Base-by-base conservation (phyloP, 2,329 filamentous ascomycete genomes). In the Fusarium keratoplasticum region DNA sequence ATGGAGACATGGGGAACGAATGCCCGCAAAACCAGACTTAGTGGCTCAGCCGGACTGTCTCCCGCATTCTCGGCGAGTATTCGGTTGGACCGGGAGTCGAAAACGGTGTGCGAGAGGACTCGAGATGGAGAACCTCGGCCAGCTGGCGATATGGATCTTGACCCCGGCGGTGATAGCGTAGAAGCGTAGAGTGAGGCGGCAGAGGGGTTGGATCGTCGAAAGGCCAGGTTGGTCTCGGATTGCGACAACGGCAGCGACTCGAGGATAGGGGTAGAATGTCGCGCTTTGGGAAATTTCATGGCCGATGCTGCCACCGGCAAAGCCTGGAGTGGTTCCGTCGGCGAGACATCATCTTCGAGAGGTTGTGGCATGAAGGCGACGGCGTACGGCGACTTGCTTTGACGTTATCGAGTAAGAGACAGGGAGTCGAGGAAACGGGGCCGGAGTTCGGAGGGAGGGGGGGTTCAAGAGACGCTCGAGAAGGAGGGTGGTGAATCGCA, bases 1-100 rank as follows among this genome's bases (percentile, higher is more conserved):
- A 99, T 90, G 8, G 94, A 94, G 54, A 99, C 91, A 72, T 96
- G 94, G 1, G 96, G 97, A 16, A 96, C 94, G 81, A 98, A 98
- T 3, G 95, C 93, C 68, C 92, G 92, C 63, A 97, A 87, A 50
- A 98, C 92, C 59, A 98, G 85, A 73, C 87, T 88, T 25, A 90
- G 82, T 35, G 90, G 89, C 67, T 91, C 89, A 13, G 86, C 84
- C 2, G 87, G 86, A 66, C 82, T 85, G 50, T 87, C 85, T 13
- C 83, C 84, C 1, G 82, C 82, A 42, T 80, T 82, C 40, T 87
- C 85, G 3, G 86, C 80, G 4, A 89, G 81, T 11, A 84, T 85
- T 64, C 85, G 84, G 59, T 83, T 84, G 13, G 83, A 79, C 16
- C 83, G 82, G 35, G 83, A 83, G 35, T 86, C 87, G 71, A 90